Base-by-base conservation (phyloP, 2,329 filamentous ascomycete genomes). In the Ophiostoma ips region DNA sequence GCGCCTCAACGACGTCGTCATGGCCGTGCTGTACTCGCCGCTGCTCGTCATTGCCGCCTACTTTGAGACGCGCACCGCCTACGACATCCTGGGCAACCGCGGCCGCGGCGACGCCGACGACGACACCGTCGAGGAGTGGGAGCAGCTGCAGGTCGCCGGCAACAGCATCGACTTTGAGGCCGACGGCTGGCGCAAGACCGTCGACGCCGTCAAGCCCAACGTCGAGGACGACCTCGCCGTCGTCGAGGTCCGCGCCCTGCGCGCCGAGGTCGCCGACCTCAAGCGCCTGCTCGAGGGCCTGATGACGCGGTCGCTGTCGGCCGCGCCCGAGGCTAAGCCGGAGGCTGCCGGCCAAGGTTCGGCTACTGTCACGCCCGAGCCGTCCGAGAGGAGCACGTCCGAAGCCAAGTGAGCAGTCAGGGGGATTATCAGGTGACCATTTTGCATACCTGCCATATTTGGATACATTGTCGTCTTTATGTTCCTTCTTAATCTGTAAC, bases 121-220 rank as follows among this genome's bases (percentile, higher is more conserved):
- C 58, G 88, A 95, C 57, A 79, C 79, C 1, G 68, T 84, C 9
- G 84, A 96, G 61, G 90, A 95, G 63, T 98, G 92, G 92, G 92
- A 98, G 67, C 84, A 95, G 63, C 71, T 90, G 61, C 66, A 72
- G 9, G 71, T 71, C 7, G 75, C 84, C 48, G 63, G 89, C 18
- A 83, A 94, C 61, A 84, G 60, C 84, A 62, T 90, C 18, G 84
- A 95, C 61, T 85, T 94, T 59, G 86, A 94, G 60, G 71, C 76
- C 1, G 85, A 90, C 54, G 87, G 84, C 0, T 98, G 92, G 92
- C 71, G 76, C 34, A 87, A 92, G 71, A 81, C 75, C 50, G 88
- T 95, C 3, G 73, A 79, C 47, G 68, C 71, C n/a, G 83, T 78
- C 19, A 85, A 80, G 62, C 84, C 88, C 1, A 87, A 96, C 63